Evolutionary conservation across 2,329 filamentous ascomycete genomes (phyloP), one percentile per base, ranked within the genome.

Genomic region (Aspergillus costaricaensis): DNA sequence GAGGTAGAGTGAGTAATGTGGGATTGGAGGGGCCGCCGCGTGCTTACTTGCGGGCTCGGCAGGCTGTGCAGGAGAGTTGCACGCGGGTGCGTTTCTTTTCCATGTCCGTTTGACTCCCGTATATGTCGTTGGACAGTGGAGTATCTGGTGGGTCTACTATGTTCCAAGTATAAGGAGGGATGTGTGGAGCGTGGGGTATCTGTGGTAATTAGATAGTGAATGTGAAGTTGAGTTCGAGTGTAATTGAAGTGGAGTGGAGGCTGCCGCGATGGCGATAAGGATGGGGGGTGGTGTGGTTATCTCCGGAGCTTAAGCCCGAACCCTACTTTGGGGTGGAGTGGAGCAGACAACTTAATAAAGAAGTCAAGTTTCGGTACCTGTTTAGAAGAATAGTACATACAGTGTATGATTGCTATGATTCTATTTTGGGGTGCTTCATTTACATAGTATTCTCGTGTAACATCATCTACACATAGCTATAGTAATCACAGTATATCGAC

Each of bases 31-130:
- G 23, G 38, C 12, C 12, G 27, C 27, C 27, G 59, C 32, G 5
- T 15, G 43, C 71, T 52, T 68, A 76, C 74, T 76, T 76, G 52
- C 74, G 70, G 39, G 62, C 69, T 64, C 74, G 68, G 62, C 74
- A 76, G 12, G 72, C 69, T n/a, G 72, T 76, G 60, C 74, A 76
- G 15, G 74, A 76, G 48, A 76, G 70, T 61, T 76, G 74, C n/a
- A 76, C 74, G 43, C 74, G 61, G 32, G 69, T 74, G 59, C 73
- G 70, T 59, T 76, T 76, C 59, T 70, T 72, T 17, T 65, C 65
- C 6, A 36, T 36, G 5, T 15, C 12, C 10, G 27, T 36, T 36
- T 14, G 12, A 5, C 5, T 36, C 12, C 32, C 2, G 32, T 36
- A 5, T 14, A 5, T 36, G 12, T 36, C 32, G 32, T 61, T 64